phyloP scores from a whole-genome alignment of 1,284 basidiomycete species.

The Leucoagaricus sp. region DNA sequence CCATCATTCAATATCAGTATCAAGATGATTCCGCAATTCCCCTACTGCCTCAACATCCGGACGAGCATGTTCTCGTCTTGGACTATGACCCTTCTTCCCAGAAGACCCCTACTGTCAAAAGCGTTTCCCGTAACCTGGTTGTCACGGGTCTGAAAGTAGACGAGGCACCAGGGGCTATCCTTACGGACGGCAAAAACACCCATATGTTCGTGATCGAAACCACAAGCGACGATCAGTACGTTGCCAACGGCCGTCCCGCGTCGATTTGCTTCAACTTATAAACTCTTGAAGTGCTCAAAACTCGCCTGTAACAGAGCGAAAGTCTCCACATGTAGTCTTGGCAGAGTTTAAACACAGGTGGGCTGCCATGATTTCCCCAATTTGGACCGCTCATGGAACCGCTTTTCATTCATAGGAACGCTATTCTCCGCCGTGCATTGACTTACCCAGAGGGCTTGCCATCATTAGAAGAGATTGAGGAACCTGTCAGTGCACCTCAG shows the following conservation, averaged over 20 bases:
- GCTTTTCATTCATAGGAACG: constrained; percentile 45
- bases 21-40: constrained; percentile 69
- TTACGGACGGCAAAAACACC: constrained; percentile 52
- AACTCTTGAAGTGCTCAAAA: constrained; percentile 29
- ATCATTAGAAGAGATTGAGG: background rate
- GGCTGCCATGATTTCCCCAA: background rate
- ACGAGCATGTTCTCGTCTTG: constrained; percentile 72
- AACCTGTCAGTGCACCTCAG: background rate
- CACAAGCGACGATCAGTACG: constrained; percentile 50
- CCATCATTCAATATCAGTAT: constrained; percentile 78
- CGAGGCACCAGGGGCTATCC: constrained; percentile 71
- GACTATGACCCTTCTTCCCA: constrained; percentile 52
- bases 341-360: constrained; percentile 69
- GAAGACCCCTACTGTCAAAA: constrained; percentile 47
- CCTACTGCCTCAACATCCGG: constrained; percentile 55
- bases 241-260: constrained; percentile 7
- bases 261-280: background rate
- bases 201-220: constrained; percentile 78
- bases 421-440: constrained; percentile 44
- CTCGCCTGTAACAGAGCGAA: constrained; percentile 43
- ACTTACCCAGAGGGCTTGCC: constrained; percentile 11
- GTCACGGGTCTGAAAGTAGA: constrained; percentile 61
- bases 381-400: background rate
- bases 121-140: constrained; percentile 60
- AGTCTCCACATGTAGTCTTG: constrained; percentile 50